These are phyloP conservation scores for Strigomonas culicis DNA, from an alignment of 208 protist species.

Conservation along the genomic window DNA sequence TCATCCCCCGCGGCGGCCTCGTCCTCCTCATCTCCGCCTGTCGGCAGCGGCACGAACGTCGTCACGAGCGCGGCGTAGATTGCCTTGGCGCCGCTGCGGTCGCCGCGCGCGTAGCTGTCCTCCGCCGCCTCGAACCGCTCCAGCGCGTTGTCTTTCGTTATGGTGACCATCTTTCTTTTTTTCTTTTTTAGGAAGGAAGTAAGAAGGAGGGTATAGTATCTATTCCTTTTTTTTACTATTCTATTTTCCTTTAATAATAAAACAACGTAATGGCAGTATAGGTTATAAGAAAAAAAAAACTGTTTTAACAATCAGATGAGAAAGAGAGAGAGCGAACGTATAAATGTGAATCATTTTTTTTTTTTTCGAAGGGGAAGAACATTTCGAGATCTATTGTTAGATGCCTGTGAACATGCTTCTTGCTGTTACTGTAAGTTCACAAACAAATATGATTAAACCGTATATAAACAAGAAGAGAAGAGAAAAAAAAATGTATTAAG, in stretches of 20 bases:
- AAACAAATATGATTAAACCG: neutral
- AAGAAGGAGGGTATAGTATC: too few species aligned
- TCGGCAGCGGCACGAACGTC: too few species aligned
- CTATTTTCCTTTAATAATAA: constrained; percentile 1
- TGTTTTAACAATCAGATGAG: neutral
- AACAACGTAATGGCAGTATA: too few species aligned
- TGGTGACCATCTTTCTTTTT: neutral
- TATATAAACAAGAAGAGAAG: neutral
- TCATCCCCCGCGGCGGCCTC: neutral
- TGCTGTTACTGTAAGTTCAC: neutral
- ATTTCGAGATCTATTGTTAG: too few species aligned
- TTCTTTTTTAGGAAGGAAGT: too few species aligned
- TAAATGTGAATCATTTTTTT: constrained; percentile 1
- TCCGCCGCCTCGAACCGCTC: constrained; percentile 46
- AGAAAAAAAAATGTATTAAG: constrained; percentile 11
- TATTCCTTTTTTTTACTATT: constrained; percentile 16
- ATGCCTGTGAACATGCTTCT: neutral
- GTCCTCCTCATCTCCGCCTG: constrained; percentile 14
- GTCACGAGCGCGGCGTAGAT: constrained; percentile 49
- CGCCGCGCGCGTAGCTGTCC: constrained; percentile 48
- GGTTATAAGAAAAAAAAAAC: constrained; percentile 13
- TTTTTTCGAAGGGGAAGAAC: constrained; percentile 5
- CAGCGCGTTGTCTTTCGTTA: too few species aligned
- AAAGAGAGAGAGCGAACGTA: constrained; percentile 9
- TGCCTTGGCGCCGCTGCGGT: constrained; percentile 45